Evolutionary conservation across 306 rosid genomes (phyloP).

Genomic region (Prunus mira): DNA sequence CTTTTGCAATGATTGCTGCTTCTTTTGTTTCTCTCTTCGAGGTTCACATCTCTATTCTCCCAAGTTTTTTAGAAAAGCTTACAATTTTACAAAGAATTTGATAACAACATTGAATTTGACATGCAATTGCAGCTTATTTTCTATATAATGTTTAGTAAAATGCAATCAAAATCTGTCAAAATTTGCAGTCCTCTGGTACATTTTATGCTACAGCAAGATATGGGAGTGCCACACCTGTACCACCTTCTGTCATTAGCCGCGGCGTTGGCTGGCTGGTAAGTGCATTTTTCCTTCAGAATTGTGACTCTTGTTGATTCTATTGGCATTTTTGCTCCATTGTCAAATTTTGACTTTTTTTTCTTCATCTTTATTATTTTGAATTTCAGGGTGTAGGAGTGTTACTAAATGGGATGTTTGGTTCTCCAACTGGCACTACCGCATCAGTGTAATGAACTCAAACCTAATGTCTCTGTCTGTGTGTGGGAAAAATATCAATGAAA

Average conservation of each 20-base stretch:
- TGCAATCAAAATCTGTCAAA: neutral
- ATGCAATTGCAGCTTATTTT: neutral
- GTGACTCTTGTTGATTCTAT: conserved; percentile 6
- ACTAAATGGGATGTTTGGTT: conserved; percentile 66
- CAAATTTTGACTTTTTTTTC: neutral
- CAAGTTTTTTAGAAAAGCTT: neutral
- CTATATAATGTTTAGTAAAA: neutral
- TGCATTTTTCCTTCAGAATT: neutral
- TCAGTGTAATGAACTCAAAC: conserved; percentile 52
- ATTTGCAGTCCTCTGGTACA: conserved; percentile 70
- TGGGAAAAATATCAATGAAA: neutral
- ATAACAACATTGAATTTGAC: neutral
- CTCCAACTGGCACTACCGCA: conserved; percentile 63
- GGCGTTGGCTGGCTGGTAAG: conserved; percentile 84
- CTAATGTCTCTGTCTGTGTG: neutral
- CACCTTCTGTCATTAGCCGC: conserved; percentile 71
- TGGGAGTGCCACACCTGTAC: conserved; percentile 85
- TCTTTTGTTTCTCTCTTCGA: conserved; percentile 77
- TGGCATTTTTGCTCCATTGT: neutral
- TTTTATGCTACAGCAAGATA: conserved; percentile 75
- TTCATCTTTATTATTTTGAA: conserved; percentile 15
- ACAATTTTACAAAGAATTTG: neutral
- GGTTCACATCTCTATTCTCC: conserved; percentile 30
- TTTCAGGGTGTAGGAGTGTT: conserved; percentile 66
- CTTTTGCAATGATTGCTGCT: conserved; percentile 83